Evolutionary conservation across 2,329 filamentous ascomycete genomes (phyloP), one percentile per base, ranked within the genome.

Genomic region (Diaporthe nobilis): DNA sequence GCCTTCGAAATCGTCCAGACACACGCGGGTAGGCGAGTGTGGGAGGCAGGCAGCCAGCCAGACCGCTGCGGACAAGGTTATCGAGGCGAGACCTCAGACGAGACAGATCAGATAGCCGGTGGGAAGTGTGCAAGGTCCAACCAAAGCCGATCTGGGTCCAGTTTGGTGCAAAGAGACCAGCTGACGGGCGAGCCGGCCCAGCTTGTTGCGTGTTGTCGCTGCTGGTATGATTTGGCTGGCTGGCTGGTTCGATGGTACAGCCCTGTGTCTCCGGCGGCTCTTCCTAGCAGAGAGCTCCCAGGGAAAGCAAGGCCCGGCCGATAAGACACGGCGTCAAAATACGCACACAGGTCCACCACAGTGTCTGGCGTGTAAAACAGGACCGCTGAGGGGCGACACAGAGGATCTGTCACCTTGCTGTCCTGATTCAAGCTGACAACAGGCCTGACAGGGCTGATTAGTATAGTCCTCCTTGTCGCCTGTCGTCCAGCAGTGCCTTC

Each of bases 181-280:
- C 60, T 58, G 68, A 65, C 44, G 28, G 75, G 47, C 37, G 75
- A 67, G 25, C 75, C 68, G 72, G 51, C 13, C 51, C 60, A 72
- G 53, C 53, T 44, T 44, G 58, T 39, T 53, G 67, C 28, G 60
- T 51, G 67, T 75, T 75, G 72, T 71, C 58, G 58, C 34, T 68
- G 51, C 60, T 68, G 61, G 67, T 72, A 73, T 75, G 72, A 55
- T 68, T 60, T 70, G 58, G 58, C 72, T 72, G 67, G 70, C 70
- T 39, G 73, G 70, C 63, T 75, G 75, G 39, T 22, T 72, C 61
- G 72, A 76, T 74, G 72, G 72, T 71, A 74, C 72, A 31, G 67
- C 71, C 53, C 73, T 75, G 75, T 77, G 73, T 75, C 47, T 72
- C 73, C 75, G 47, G 68, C 53, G 67, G 68, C 68, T 73, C 73